phyloP scores from a whole-genome alignment of 805 yeast species.

The Cyberlindnera lachancei region DNA sequence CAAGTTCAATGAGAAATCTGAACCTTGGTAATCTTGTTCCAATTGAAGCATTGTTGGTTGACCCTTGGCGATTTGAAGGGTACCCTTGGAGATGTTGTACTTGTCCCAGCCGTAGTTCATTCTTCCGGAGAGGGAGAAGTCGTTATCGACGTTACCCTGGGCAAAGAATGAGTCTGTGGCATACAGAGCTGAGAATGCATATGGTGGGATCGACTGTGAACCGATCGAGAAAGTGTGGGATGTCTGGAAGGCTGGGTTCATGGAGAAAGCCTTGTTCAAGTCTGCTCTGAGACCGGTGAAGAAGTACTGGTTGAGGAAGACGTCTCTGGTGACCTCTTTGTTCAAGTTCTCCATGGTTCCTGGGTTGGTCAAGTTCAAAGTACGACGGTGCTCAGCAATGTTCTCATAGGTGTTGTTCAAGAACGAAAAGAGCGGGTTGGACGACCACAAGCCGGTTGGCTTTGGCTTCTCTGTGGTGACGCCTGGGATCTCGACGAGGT shows the following conservation, averaged over 20 bases:
- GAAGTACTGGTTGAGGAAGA: conserved; percentile 79
- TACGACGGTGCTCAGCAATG: conserved; percentile 69
- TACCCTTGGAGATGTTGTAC: conserved; percentile 69
- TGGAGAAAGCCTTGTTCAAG: conserved; percentile 80
- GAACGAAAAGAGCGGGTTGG: conserved; percentile 77
- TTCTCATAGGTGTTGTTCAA: conserved; percentile 68
- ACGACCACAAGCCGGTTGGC: conserved; percentile 61
- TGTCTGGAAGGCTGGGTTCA: conserved; percentile 94
- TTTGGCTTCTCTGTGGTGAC: conserved; percentile 46
- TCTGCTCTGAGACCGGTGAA: conserved; percentile 97
- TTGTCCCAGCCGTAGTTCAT: conserved; percentile 86
- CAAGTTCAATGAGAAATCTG: conserved; percentile 81
- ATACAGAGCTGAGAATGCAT: conserved; percentile 83
- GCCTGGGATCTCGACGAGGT: conserved; percentile 55
- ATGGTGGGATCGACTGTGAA: conserved; percentile 77
- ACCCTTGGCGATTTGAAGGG: conserved; percentile 78
- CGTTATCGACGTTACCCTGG: conserved; percentile 91
- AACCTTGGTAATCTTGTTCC: conserved; percentile 92
- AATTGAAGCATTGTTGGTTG: conserved; percentile 93
- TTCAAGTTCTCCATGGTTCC: conserved; percentile 91
- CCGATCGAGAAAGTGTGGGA: conserved; percentile 91
- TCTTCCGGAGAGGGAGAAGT: conserved; percentile 78
- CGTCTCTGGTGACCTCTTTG: conserved; percentile 92
- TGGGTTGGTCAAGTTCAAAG: conserved; percentile 81
- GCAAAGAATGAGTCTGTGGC: conserved; percentile 79